Evolutionary conservation across 1,284 basidiomycete species (phyloP), one percentile per base, ranked within the genome.

Genomic region (Trametes pubescens): DNA sequence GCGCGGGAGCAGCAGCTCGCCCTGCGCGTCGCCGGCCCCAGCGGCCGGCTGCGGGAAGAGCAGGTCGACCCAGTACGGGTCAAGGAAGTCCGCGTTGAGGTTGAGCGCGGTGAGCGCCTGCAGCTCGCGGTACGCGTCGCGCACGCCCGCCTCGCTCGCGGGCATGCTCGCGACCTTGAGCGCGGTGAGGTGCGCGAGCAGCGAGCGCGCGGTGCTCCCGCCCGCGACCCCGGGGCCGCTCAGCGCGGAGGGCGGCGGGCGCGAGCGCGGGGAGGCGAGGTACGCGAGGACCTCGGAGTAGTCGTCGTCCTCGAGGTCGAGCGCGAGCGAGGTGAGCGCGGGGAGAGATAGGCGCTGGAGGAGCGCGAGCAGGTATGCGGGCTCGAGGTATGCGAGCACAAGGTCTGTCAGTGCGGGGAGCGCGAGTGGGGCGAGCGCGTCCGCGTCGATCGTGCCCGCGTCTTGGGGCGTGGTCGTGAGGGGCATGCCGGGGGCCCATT

Each of bases 331-430:
- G 51, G 72, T 72, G 46, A 87, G 74, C n/a, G 75, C 76, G 35
- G 86, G 84, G 60, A 86, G 74, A 48, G 75, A 69, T 26, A 87
- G 74, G 22, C 78, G 78, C 40, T 78, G 75, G 68, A 85, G 73
- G 57, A 84, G 73, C 29, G 69, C 69, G 69, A 77, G 78, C 43
- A 84, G 76, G 70, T 71, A 85, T 79, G 62, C 79, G 79, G 32
- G 81, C 66, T 86, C 85, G 64, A 87, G 76, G 73, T 86, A 85
- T 6, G 81, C 82, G 52, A 88, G 73, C 38, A 78, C 78, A 58
- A 88, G 78, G 58, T 82, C 81, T 56, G 74, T 71, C 21, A 88
- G 76, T 3, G 72, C 73, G 1, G 79, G 74, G 37, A 87, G 74
- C 21, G 65, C 68, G 57, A 72, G 58, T 16, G 66, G 66, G 8